Evolutionary conservation across 1,139 yeast genomes (phyloP).

Genomic region (Candida smagusa): DNA sequence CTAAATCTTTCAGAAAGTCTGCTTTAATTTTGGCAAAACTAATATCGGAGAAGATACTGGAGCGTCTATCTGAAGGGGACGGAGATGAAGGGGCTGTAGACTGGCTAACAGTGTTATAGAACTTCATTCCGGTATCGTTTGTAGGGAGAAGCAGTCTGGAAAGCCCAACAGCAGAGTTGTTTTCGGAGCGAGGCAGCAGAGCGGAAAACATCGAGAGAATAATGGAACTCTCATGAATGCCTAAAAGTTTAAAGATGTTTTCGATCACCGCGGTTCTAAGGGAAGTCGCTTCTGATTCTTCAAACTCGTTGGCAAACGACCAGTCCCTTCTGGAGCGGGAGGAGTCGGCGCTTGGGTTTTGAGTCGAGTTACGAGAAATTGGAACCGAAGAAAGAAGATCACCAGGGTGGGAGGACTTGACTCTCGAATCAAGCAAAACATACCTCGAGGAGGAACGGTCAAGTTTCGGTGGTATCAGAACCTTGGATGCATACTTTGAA

Average conservation of each 20-base stretch:
- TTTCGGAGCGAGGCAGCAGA: slow-evolving; percentile 21
- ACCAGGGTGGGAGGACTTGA: slow-evolving; percentile 69
- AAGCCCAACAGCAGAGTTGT: slow-evolving; percentile 29
- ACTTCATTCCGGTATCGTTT: slow-evolving; percentile 19
- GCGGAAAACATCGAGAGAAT: slow-evolving; percentile 1
- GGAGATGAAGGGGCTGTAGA: slow-evolving; percentile 1
- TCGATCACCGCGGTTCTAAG: slow-evolving; percentile 71
- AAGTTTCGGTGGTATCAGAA: background rate
- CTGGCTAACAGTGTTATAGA: slow-evolving; percentile 26
- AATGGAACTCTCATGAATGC: slow-evolving; percentile 45
- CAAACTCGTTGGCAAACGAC: slow-evolving; percentile 54
- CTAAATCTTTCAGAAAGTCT: slow-evolving; percentile 64
- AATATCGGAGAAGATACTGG: slow-evolving; percentile 2
- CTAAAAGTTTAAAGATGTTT: slow-evolving; percentile 68
- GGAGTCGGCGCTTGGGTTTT: slow-evolving; percentile 10
- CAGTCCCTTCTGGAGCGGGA: slow-evolving; percentile 22
- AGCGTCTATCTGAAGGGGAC: background rate
- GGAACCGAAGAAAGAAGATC: slow-evolving; percentile 84
- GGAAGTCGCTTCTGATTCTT: slow-evolving; percentile 75
- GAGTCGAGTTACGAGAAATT: slow-evolving; percentile 48
- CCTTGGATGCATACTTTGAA: background rate
- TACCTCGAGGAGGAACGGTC: slow-evolving; percentile 48
- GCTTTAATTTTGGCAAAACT: slow-evolving; percentile 39
- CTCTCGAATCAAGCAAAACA: slow-evolving; percentile 60
- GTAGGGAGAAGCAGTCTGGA: slow-evolving; percentile 20